Conservation (phyloP, 23 red algal species). For the Chondrus crispus region DNA sequence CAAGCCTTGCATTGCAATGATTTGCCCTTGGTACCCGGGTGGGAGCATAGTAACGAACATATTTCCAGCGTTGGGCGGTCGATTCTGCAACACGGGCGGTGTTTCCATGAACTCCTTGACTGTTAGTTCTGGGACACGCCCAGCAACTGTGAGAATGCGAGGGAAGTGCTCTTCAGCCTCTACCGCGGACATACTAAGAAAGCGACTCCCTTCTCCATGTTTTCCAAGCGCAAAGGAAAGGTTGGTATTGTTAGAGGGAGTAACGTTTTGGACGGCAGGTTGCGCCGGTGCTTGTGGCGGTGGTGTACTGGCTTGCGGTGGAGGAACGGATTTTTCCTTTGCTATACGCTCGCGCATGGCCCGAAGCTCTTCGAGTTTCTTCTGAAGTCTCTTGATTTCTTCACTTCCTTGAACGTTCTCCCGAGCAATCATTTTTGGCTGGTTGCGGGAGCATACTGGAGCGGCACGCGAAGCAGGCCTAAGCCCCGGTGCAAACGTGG, state of each 20-base stretch:
- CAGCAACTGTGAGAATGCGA: constrained; percentile 38
- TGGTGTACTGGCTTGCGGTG: neutral
- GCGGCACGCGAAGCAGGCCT: neutral
- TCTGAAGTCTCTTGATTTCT: constrained; percentile 42
- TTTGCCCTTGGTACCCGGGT: constrained; percentile 9
- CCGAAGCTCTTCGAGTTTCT: constrained; percentile 47
- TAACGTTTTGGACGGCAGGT: neutral
- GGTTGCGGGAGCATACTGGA: neutral
- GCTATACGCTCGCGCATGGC: constrained; percentile 23
- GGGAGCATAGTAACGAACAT: constrained; percentile 34
- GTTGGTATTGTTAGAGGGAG: neutral
- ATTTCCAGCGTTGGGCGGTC: constrained; percentile 18
- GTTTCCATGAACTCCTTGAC: neutral
- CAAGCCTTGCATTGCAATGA: constrained; percentile 26
- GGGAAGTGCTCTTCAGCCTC: constrained; percentile 36
- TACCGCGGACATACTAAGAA: constrained; percentile 35
- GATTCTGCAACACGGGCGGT: constrained; percentile 15
- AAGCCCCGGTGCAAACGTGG: neutral
- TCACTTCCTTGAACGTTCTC: constrained; percentile 19
- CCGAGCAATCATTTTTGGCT: constrained; percentile 10
- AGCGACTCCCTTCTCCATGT: constrained; percentile 47
- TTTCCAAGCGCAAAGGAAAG: constrained; percentile 4
- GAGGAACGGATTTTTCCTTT: neutral
- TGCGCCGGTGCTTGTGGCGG: neutral
- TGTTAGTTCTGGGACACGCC: constrained; percentile 30